Evolutionary conservation across 768 basidiomycete species (phyloP).

Genomic region (Pholiota conissans): DNA sequence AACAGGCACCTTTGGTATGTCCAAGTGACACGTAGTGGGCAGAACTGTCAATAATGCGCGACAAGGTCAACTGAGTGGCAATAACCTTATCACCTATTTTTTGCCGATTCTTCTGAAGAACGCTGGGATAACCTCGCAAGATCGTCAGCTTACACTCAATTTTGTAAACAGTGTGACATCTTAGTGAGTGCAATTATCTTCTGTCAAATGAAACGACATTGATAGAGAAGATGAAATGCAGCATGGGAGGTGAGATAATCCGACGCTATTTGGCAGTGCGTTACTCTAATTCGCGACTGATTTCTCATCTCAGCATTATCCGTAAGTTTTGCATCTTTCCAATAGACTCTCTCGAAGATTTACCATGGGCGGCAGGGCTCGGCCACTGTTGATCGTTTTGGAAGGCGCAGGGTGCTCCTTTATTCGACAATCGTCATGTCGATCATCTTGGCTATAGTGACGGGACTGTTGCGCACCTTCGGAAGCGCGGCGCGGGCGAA

Average conservation of each 20-base stretch:
- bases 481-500: slow-evolving; percentile 38
- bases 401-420: slow-evolving; percentile 46
- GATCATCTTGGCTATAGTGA: slow-evolving; percentile 44
- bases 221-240: slow-evolving; percentile 10
- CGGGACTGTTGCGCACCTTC: slow-evolving; percentile 41
- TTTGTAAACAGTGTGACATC: slow-evolving; percentile 21
- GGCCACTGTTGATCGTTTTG: slow-evolving; percentile 46
- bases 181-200: slow-evolving; percentile 45
- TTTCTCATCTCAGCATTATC: slow-evolving; percentile 24
- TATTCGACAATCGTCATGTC: slow-evolving; percentile 36
- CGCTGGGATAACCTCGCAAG: slow-evolving; percentile 18
- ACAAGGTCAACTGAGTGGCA: slow-evolving; percentile 46
- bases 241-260: slow-evolving; percentile 34
- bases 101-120: slow-evolving; percentile 41
- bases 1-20: slow-evolving; percentile 26
- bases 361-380: slow-evolving; percentile 33
- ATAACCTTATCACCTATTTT: slow-evolving; percentile 51
- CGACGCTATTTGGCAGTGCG: not conserved
- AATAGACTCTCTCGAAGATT: not conserved
- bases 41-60: not conserved
- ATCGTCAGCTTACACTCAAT: slow-evolving; percentile 18
- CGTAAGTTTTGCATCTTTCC: slow-evolving; percentile 18
- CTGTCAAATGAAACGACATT: slow-evolving; percentile 30
- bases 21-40: not conserved
- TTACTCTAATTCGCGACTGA: not conserved